phyloP scores from a whole-genome alignment of 805 yeast genomes.

The Ogataea pignaliae region DNA sequence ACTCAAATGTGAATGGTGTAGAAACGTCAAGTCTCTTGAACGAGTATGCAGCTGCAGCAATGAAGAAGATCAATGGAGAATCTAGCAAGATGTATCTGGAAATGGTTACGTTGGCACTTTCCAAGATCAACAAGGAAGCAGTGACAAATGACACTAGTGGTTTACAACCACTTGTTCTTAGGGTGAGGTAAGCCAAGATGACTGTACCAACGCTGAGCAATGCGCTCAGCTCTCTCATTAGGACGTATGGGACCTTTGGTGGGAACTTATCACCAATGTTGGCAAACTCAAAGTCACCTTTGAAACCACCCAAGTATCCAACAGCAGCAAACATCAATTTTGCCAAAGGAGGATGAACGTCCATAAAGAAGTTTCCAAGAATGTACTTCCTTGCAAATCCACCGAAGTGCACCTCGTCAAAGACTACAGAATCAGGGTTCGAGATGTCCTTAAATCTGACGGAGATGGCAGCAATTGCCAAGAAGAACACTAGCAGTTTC shows the following conservation, averaged over 20 bases:
- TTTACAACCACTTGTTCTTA: slow-evolving; percentile 68
- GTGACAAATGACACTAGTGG: slow-evolving; percentile 58
- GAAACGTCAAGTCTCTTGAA: slow-evolving; percentile 63
- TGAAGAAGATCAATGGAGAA: slow-evolving; percentile 72
- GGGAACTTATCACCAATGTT: slow-evolving; percentile 66
- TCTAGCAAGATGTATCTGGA: slow-evolving; percentile 73
- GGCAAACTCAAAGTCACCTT: slow-evolving; percentile 64
- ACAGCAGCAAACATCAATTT: slow-evolving; percentile 75
- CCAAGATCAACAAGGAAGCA: slow-evolving; percentile 52
- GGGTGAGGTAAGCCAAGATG: slow-evolving; percentile 58
- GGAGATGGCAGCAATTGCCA: slow-evolving; percentile 42
- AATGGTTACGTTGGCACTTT: slow-evolving; percentile 66
- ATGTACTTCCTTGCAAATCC: slow-evolving; percentile 93
- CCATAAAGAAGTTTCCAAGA: slow-evolving; percentile 69
- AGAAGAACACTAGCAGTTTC: slow-evolving; percentile 33
- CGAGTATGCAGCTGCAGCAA: slow-evolving; percentile 64
- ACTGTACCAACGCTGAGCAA: slow-evolving; percentile 65
- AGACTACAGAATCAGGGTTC: slow-evolving; percentile 82
- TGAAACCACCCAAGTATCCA: slow-evolving; percentile 62
- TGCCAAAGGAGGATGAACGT: slow-evolving; percentile 85
- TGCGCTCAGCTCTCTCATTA: slow-evolving; percentile 71
- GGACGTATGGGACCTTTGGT: slow-evolving; percentile 51
- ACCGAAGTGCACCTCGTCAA: slow-evolving; percentile 98
- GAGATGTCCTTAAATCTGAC: slow-evolving; percentile 61
- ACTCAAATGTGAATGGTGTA: slow-evolving; percentile 51